phyloP scores from a whole-genome alignment of 371 early-diverging fungal genomes.

The Rhizopus microsporus region DNA sequence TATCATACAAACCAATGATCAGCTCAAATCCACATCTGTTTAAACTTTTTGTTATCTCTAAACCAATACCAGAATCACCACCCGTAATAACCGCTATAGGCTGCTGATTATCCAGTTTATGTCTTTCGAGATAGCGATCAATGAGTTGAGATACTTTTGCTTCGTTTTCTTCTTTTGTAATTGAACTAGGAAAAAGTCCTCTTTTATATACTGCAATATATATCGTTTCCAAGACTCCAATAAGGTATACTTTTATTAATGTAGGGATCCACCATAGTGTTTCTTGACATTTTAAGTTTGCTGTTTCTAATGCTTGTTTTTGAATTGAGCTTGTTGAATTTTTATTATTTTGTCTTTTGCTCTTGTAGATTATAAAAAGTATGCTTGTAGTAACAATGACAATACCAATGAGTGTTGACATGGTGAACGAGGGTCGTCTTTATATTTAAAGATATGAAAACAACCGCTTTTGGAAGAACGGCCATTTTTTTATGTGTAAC shows the following conservation, averaged over 20 bases:
- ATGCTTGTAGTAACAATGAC: too few relatives aligned
- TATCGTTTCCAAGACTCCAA: constrained; percentile 38
- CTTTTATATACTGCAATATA: constrained; percentile 30
- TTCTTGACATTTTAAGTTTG: constrained; percentile 2
- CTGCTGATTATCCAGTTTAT: not conserved
- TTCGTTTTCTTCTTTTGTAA: constrained; percentile 11
- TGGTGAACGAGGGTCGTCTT: too few relatives aligned
- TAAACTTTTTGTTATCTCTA: constrained; percentile 37
- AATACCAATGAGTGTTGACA: too few relatives aligned
- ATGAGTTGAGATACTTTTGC: not conserved
- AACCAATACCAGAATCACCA: constrained; percentile 52
- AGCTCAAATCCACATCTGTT: constrained; percentile 35
- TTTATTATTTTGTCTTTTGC: too few relatives aligned
- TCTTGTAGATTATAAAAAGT: too few relatives aligned
- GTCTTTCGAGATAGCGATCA: not conserved
- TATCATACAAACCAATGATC: constrained; percentile 34
- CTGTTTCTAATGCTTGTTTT: not conserved
- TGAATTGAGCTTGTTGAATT: too few relatives aligned
- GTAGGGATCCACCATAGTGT: constrained; percentile 15
- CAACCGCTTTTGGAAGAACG: too few relatives aligned
- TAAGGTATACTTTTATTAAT: constrained; percentile 29
- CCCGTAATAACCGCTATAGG: constrained; percentile 32
- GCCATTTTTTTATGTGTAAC: too few relatives aligned
- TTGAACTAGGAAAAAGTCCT: constrained; percentile 11
- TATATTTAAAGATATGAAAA: too few relatives aligned